These are phyloP conservation scores for Bocquillonia castaneifolia DNA, from an alignment of 441 rosid genomes.

Conservation along the genomic window DNA sequence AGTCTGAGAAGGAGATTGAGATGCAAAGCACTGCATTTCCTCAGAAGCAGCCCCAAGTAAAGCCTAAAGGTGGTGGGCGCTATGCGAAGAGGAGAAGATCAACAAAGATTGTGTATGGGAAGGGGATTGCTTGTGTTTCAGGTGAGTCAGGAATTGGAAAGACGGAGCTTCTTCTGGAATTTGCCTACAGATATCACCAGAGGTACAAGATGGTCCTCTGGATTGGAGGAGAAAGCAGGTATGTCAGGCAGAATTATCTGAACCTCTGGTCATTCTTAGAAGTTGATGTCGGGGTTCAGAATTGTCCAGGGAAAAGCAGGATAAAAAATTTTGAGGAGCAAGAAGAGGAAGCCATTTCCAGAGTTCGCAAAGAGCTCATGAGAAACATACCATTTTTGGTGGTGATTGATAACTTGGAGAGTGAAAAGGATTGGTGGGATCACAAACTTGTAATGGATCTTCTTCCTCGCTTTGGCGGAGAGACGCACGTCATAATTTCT, in stretches of 20 bases:
- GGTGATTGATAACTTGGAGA: constrained; percentile 82
- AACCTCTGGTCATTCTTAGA: constrained; percentile 74
- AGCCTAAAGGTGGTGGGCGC: constrained; percentile 36
- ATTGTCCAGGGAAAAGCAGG: constrained; percentile 46
- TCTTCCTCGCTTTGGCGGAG: constrained; percentile 91
- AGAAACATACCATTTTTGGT: constrained; percentile 82
- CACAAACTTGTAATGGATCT: constrained; percentile 83
- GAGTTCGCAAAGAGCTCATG: constrained; percentile 75
- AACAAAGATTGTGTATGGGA: constrained; percentile 58
- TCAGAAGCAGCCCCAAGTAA: constrained; percentile 29
- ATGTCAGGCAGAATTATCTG: constrained; percentile 75
- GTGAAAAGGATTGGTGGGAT: constrained; percentile 98
- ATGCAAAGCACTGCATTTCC: constrained; percentile 52
- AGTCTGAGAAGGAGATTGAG: constrained; percentile 90
- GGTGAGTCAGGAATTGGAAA: constrained; percentile 94
- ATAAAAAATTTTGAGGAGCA: constrained; percentile 83
- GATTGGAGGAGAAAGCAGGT: constrained; percentile 87
- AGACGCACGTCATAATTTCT: constrained; percentile 78
- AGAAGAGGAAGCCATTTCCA: constrained; percentile 69
- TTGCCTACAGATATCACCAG: constrained; percentile 72
- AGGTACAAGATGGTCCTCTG: constrained; percentile 90
- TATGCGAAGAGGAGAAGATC: constrained; percentile 59
- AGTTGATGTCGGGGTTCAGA: constrained; percentile 72
- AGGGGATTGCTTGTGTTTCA: constrained; percentile 79
- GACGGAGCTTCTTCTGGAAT: constrained; percentile 91